Percentiles rank a stretch among this genome's conserved stretches.
Conservation (phyloP, 331 rosid species). For the Telfairia occidentalis region DNA sequence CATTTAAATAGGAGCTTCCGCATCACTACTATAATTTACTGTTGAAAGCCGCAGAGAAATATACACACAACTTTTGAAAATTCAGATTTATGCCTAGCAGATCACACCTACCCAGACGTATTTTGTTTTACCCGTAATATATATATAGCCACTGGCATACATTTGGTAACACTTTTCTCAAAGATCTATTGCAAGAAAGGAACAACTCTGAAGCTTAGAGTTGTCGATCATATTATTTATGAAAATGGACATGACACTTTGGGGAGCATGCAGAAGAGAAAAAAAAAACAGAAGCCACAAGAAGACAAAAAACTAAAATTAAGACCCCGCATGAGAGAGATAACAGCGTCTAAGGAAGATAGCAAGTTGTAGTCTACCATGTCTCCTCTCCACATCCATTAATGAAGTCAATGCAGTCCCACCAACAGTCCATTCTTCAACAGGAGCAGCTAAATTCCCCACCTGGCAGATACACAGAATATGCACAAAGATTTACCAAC, state of each 20-base stretch:
- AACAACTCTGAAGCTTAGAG: neutral
- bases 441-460: slow-evolving; percentile 81
- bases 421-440: slow-evolving; percentile 87
- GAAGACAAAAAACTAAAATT: neutral
- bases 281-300: neutral
- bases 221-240: neutral
- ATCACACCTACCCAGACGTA: neutral
- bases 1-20: neutral
- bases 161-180: neutral
- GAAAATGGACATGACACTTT: neutral
- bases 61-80: neutral
- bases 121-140: neutral
- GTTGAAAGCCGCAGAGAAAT: neutral
- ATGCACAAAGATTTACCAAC: neutral
- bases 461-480: slow-evolving; percentile 39
- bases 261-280: neutral
- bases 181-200: neutral
- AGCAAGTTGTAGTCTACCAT: slow-evolving; percentile 29
- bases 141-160: neutral
- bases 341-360: neutral
- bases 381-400: slow-evolving; percentile 99
- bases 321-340: neutral
- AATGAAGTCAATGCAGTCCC: slow-evolving; percentile 88
- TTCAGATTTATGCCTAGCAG: neutral
- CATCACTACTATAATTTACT: neutral